Percentiles rank a stretch among this genome's conserved stretches.
phyloP scores from a whole-genome alignment of 768 basidiomycete species.

The Kwoniella sp. region DNA sequence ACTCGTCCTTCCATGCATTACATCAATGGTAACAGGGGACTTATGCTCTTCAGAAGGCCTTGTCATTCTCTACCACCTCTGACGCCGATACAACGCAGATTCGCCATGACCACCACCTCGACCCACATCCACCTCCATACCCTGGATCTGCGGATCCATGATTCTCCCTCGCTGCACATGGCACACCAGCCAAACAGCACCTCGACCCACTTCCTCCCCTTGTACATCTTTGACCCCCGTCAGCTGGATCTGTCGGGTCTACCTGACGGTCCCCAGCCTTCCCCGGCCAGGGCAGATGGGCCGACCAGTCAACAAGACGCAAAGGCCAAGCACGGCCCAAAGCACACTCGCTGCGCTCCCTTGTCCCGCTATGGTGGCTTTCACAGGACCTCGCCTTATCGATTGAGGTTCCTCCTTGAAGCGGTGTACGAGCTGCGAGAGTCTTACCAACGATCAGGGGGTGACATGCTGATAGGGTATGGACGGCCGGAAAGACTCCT shows the following conservation, averaged over 20 bases:
- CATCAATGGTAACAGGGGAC: too few species aligned
- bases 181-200: conserved; percentile 30
- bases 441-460: conserved; percentile 31
- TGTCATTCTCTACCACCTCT: too few species aligned
- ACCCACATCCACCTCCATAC: conserved; percentile 45
- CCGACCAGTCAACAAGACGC: conserved; percentile 10
- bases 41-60: too few species aligned
- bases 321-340: background rate
- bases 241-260: conserved; percentile 50
- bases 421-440: conserved; percentile 48
- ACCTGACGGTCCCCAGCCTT: conserved; percentile 35
- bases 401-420: conserved; percentile 50
- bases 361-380: conserved; percentile 28
- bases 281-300: conserved; percentile 20
- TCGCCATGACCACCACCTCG: conserved; percentile 12
- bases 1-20: too few species aligned
- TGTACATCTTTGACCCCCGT: conserved; percentile 53
- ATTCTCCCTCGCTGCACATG: conserved; percentile 38
- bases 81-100: background rate
- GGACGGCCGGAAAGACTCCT: conserved; percentile 51
- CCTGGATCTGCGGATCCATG: conserved; percentile 41
- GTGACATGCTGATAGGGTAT: conserved; percentile 51
- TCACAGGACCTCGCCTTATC: conserved; percentile 34
- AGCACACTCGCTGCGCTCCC: conserved; percentile 20
- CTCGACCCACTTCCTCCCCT: conserved; percentile 51